A percentile compares a stretch with the other conserved stretches of the same genome.
Evolutionary conservation across 108 stramenopile genomes (phyloP).

Genomic region (Pseudonitzschia multiseries): DNA sequence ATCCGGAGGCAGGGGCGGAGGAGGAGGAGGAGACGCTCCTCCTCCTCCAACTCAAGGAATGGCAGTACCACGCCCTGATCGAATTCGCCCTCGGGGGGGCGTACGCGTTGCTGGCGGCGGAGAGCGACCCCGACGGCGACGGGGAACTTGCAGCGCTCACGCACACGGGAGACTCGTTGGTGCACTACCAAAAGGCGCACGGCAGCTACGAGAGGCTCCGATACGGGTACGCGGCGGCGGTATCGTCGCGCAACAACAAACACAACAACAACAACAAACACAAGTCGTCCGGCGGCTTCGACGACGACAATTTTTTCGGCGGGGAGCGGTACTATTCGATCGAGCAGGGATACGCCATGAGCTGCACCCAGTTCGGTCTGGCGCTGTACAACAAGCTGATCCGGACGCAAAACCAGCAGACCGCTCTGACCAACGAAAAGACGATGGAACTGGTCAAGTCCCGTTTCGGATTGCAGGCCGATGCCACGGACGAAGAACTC

Average conservation of each 20-base stretch:
- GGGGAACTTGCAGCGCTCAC: too few relatives aligned
- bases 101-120: neutral
- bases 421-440: neutral
- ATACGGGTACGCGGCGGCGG: neutral
- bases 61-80: neutral
- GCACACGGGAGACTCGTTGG: neutral
- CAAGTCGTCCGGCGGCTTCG: neutral
- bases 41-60: neutral
- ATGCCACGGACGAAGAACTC: neutral
- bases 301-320: neutral
- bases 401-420: neutral
- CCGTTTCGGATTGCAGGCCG: neutral
- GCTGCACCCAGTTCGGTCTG: constrained; percentile 15
- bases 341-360: constrained; percentile 15
- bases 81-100: neutral
- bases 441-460: neutral
- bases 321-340: constrained; percentile 11
- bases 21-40: neutral
- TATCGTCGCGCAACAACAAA: neutral
- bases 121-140: too few relatives aligned
- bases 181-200: neutral
- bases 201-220: neutral
- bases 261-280: neutral
- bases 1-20: neutral
- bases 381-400: constrained; percentile 10